Percentiles rank a stretch among this genome's conserved stretches.
Evolutionary conservation across 2,329 filamentous ascomycete genomes (phyloP).

Genomic region (Bipolaris oryzae): DNA sequence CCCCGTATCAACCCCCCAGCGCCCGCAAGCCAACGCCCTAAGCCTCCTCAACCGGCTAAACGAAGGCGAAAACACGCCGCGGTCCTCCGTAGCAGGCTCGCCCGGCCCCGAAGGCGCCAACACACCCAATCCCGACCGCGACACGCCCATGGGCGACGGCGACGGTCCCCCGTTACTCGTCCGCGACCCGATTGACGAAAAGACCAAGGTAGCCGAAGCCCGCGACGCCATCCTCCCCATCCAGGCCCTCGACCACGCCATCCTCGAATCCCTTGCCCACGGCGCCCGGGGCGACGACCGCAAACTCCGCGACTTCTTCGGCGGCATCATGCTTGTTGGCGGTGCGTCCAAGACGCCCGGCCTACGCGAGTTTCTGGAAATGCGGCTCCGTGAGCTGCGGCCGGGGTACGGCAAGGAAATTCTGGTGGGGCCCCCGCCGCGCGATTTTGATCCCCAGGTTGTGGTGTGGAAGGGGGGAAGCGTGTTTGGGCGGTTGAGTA

Average conservation of each 20-base stretch:
- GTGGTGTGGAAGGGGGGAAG: slow-evolving; percentile 97
- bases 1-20: slow-evolving; percentile 60
- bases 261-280: slow-evolving; percentile 86
- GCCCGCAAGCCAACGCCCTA: slow-evolving; percentile 62
- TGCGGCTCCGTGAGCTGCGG: slow-evolving; percentile 71
- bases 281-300: slow-evolving; percentile 89
- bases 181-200: slow-evolving; percentile 56
- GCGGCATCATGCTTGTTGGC: slow-evolving; percentile 50
- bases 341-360: slow-evolving; percentile 60
- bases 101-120: slow-evolving; percentile 83
- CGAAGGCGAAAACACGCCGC: slow-evolving; percentile 76
- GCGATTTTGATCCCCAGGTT: slow-evolving; percentile 97
- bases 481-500: slow-evolving; percentile 86
- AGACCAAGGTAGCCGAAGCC: slow-evolving; percentile 62
- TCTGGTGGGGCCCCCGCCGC: slow-evolving; percentile 71
- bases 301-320: slow-evolving; percentile 81
- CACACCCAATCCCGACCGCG: slow-evolving; percentile 65
- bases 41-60: slow-evolving; percentile 72
- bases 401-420: slow-evolving; percentile 70
- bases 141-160: slow-evolving; percentile 52
- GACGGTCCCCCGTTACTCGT: slow-evolving; percentile 46
- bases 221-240: slow-evolving; percentile 82
- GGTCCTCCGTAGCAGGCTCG: slow-evolving; percentile 84
- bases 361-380: slow-evolving; percentile 82
- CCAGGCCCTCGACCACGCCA: slow-evolving; percentile 84